phyloP scores from a whole-genome alignment of 345 rosid genomes.

The Aurinia saxatilis region DNA sequence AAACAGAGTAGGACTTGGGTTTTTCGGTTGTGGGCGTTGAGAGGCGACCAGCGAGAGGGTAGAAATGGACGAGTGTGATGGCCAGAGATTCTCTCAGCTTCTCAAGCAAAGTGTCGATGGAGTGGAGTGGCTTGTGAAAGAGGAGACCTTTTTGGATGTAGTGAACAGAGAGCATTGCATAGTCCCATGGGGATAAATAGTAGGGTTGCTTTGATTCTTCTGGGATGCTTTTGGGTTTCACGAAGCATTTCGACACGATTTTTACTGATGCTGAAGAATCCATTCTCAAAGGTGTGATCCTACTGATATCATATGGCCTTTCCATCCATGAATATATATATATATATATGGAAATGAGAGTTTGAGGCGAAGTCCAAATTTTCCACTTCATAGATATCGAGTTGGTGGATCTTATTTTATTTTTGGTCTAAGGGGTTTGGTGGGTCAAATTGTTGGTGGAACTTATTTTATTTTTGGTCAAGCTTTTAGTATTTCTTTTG shows the following conservation, averaged over 20 bases:
- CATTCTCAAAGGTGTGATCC: not conserved
- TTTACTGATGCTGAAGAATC: conserved; percentile 19
- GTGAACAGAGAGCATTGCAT: conserved; percentile 52
- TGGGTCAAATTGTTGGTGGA: too few relatives aligned
- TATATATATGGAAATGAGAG: not conserved
- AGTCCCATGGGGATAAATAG: conserved; percentile 66
- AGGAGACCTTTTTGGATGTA: conserved; percentile 68
- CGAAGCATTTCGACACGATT: conserved; percentile 2
- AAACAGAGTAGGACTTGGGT: conserved; percentile 34
- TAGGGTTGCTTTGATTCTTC: conserved; percentile 41
- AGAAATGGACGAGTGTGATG: conserved; percentile 56
- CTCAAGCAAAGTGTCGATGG: conserved; percentile 31
- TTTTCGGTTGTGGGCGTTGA: conserved; percentile 19
- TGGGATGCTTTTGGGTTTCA: conserved; percentile 32
- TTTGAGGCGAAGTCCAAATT: not conserved
- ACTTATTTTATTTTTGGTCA: too few relatives aligned
- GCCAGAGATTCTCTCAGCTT: conserved; percentile 49
- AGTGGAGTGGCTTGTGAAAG: conserved; percentile 54
- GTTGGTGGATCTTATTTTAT: not conserved
- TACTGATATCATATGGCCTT: not conserved
- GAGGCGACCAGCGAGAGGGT: conserved; percentile 71
- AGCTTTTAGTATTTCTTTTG: too few relatives aligned
- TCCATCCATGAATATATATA: not conserved
- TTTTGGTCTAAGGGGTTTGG: not conserved
- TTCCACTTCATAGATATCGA: not conserved